Conservation (phyloP, 1,284 basidiomycete species). For the Trametes pubescens region DNA sequence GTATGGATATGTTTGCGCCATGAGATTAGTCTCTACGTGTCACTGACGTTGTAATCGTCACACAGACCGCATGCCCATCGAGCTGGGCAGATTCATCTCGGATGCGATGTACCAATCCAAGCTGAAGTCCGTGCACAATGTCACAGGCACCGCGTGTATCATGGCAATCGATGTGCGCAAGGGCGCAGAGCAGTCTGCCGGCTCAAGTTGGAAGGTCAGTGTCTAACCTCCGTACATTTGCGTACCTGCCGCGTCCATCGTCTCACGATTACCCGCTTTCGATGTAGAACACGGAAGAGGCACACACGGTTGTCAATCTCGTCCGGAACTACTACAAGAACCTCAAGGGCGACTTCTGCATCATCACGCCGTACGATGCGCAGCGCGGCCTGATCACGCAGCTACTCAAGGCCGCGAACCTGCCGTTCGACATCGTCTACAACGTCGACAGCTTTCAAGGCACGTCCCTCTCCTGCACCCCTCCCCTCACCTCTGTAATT, state of each 20-base stretch:
- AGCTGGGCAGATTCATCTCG: constrained; percentile 58
- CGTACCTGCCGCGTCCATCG: too few species aligned
- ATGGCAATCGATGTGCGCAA: constrained; percentile 52
- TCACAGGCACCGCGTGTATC: constrained; percentile 37
- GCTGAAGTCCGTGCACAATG: constrained; percentile 47
- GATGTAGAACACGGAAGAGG: constrained; percentile 53
- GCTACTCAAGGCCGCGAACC: constrained; percentile 50
- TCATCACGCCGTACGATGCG: constrained; percentile 77
- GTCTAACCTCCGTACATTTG: too few species aligned
- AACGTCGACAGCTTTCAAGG: constrained; percentile 77
- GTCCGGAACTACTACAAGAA: constrained; percentile 44
- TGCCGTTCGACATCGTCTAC: constrained; percentile 64
- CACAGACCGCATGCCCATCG: constrained; percentile 58
- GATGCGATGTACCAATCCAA: constrained; percentile 48
- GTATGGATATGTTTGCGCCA: constrained; percentile 39
- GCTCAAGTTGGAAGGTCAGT: constrained; percentile 55
- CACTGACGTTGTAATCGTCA: not conserved
- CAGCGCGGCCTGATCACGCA: constrained; percentile 63
- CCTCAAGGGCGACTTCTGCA: constrained; percentile 52
- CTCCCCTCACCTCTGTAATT: constrained; percentile 13
- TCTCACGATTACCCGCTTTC: not conserved
- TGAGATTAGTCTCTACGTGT: not conserved
- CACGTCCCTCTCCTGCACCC: constrained; percentile 35
- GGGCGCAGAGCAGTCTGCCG: constrained; percentile 47
- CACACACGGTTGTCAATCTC: constrained; percentile 48